Evolutionary conservation across 257 asterid species (phyloP).

Genomic region (Oldenlandia corymbosa): DNA sequence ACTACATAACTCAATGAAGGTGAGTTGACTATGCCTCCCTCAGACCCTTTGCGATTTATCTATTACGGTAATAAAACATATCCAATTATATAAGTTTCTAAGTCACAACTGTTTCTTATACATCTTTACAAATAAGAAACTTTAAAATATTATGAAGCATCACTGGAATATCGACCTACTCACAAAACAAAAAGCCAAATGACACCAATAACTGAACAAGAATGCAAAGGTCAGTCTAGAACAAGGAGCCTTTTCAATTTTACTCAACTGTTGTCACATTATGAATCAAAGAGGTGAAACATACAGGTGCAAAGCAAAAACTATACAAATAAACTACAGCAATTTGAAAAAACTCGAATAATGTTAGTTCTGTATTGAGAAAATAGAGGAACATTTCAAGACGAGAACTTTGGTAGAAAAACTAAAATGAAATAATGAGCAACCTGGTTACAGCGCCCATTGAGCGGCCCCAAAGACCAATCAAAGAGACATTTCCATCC

Average conservation of each 20-base stretch:
- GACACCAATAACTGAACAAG: background rate
- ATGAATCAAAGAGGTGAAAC: background rate
- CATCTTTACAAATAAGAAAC: too few relatives aligned
- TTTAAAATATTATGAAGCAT: too few relatives aligned
- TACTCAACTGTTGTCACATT: background rate
- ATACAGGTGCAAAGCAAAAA: background rate
- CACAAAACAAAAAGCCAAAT: background rate
- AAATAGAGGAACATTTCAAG: background rate
- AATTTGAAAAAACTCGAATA: too few relatives aligned
- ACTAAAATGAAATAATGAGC: constrained; percentile 10
- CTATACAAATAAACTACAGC: too few relatives aligned
- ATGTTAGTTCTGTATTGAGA: too few relatives aligned
- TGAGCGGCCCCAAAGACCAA: constrained; percentile 98
- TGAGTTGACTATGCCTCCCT: background rate
- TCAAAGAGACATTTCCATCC: constrained; percentile 79
- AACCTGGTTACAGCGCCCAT: constrained; percentile 97
- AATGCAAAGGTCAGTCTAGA: background rate
- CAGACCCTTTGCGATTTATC: background rate
- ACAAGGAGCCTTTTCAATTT: background rate
- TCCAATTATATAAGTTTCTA: too few relatives aligned
- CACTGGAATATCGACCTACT: too few relatives aligned
- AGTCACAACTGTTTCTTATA: too few relatives aligned
- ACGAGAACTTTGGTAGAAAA: background rate
- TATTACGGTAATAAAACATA: too few relatives aligned
- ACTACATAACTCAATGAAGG: too few relatives aligned